phyloP scores from a whole-genome alignment of 306 rosid genomes.

The Biancaea sappan region DNA sequence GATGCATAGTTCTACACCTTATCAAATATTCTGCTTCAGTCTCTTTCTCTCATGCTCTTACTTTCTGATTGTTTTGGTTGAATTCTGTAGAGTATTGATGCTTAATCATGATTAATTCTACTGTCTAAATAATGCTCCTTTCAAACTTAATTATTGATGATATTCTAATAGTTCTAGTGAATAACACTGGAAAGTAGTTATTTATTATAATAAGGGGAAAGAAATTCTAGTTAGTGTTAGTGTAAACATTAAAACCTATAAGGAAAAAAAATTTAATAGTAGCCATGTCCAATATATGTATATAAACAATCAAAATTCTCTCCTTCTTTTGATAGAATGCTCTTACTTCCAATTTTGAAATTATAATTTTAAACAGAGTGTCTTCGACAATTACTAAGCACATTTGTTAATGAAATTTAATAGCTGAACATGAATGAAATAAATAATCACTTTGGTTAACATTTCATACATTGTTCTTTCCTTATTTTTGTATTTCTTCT shows the following conservation, averaged over 20 bases:
- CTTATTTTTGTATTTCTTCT: not conserved
- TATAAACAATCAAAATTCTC: not conserved
- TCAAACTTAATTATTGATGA: not conserved
- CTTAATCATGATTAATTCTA: too few relatives aligned
- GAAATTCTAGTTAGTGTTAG: not conserved
- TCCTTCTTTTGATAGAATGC: not conserved
- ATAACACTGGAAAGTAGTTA: not conserved
- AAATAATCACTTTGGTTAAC: not conserved
- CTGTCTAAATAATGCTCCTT: too few relatives aligned
- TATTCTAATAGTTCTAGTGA: not conserved
- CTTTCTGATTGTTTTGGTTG: too few relatives aligned
- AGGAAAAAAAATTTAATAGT: not conserved
- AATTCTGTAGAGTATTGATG: too few relatives aligned
- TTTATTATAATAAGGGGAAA: not conserved
- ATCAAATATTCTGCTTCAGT: too few relatives aligned
- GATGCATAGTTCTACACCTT: too few relatives aligned
- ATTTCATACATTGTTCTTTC: not conserved
- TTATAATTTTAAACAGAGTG: not conserved
- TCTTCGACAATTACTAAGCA: not conserved
- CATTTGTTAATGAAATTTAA: not conserved
- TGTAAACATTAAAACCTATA: not conserved
- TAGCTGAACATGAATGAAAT: not conserved
- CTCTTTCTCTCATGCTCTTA: too few relatives aligned
- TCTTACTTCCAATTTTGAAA: not conserved
- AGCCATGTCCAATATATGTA: not conserved